Base-by-base conservation (phyloP, 1,284 basidiomycete species). In the Boletus subluridellus region DNA sequence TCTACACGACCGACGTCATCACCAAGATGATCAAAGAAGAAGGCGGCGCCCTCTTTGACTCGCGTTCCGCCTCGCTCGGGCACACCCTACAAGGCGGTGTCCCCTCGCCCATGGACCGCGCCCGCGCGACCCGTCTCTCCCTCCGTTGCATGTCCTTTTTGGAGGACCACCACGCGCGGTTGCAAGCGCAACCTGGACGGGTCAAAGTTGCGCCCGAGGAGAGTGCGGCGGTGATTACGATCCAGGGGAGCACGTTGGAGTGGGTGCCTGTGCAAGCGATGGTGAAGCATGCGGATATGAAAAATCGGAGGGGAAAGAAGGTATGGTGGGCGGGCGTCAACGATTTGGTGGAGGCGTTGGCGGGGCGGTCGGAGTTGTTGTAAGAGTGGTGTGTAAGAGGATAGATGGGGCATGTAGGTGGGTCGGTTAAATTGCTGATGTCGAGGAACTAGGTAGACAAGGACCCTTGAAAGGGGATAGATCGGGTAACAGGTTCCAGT, bases 11-110 rank as follows among this genome's bases (percentile, higher is more conserved):
- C 11, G 89, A 95, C 15, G 83, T 97, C 54, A 84, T 99, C 66
- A 96, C 90, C 63, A 92, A 93, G 73, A 96, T 99, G 78, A 78
- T 98, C 75, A 90, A 90, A 67, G 95, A 98, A 70, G 96, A 99
- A 76, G 96, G 96, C 46, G 85, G 86, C 17, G 72, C 81, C 8
- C 79, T 97, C n/a, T 99, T 98, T 70, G 97, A 99, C 77, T 87
- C 96, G 21, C 89, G 97, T 50, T 91, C 87, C 12, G 97, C 96
- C 17, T 89, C 92, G 4, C 86, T 99, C 24, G 96, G 97, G 11
- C 97, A 99, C 77, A 98, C 95, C 2, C 79, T 99, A 10, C 96
- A 99, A 73, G 96, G 96, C 21, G 94, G 94, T 6, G 88, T 93
- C 5, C 96, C 96, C 4, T 96, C 95, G 0, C 96, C 96, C 0